Base-by-base conservation (phyloP, 805 yeast species). In the Barnettozyma vustinii region DNA sequence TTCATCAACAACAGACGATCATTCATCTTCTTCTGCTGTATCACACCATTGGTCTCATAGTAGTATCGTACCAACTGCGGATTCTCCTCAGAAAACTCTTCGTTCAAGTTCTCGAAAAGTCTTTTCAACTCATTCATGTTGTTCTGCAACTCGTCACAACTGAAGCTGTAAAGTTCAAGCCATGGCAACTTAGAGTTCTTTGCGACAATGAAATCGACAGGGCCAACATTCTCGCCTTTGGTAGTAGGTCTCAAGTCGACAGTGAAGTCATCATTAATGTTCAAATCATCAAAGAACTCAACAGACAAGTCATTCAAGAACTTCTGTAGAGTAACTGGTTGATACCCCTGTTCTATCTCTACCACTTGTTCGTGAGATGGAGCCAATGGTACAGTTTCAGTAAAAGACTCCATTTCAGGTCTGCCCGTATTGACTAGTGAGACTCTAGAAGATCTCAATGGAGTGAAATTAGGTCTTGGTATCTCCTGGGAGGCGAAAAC, bases 101-200 rank as follows among this genome's bases (percentile, higher is more conserved):
- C 50, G 39, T 55, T 56, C 12, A 60, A 48, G 27, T 56, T 48
- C 32, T 60, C 63, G 44, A 62, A 59, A 19, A 57, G 40, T 1
- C 35, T 47, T 21, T 55, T 58, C 42, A 62, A 40, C 23, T 55
- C 57, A 18, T 49, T 47, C 61, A 62, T 58, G 39, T 59, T 58
- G 37, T 57, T 59, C 36, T 58, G 63, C 13, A 62, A 27, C 40
- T 60, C 64, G 21, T 50, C 54, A 52, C 65, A 62, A 42, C 65
- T 59, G 44, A 62, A 62, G 23, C 52, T 54, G 37, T 54, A 57
- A 1, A 62, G 50, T 21, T 60, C 65, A 7, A 62, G 32, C 62
- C 62, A 59, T 6, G 65, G 65, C 3, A 59, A 16, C 21, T 56
- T 56, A 2, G 59, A 47, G 25, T 49, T 50, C 23, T 49, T 57